Base-by-base conservation (phyloP, 768 basidiomycete species). In the Xanthoconium stramineum region DNA sequence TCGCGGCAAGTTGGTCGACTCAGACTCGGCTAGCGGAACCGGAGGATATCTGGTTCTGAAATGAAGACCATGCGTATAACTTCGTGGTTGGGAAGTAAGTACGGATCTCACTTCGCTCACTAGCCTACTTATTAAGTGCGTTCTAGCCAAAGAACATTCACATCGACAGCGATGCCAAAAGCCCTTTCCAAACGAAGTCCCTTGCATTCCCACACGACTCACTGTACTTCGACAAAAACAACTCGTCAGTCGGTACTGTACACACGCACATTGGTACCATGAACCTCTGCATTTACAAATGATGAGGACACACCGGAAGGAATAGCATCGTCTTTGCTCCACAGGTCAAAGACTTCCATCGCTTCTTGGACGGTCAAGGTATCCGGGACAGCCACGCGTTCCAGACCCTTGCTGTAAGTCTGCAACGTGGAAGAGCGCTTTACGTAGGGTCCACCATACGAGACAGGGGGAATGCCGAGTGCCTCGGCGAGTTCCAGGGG, bases 131-230 rank as follows among this genome's bases (percentile, higher is more conserved):
- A n/a, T 45, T 8, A 9, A 43, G 14, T 28, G 24, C 6, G 13
- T 14, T 12, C 42, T 11, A 12, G 9, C 19, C 24, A 24, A 42
- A 24, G 9, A 10, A 5, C 42, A 50, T 37, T 69, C 60, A 71
- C 19, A 38, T 53, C 54, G 66, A 61, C 49, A 71, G 43, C 44
- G 71, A 65, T 51, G 63, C 53, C 65, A 84, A 65, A 48, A 89
- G 62, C 2, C 85, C 86, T 48, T 80, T 82, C 80, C 82, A 83
- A 39, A 90, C 86, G 62, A 95, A 91, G 55, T 88, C 84, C 57
- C 87, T 77, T 13, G 91, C 78, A 69, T 94, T 94, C 42, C 92
- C 93, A 52, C 79, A 80, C 8, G 87, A 81, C 64, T 91, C 88
- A 2, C 83, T 81, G 60, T 89, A 93, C 69, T 90, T 91, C 11